A percentile compares a stretch with the other conserved stretches of the same genome.
These are phyloP conservation scores for Solanum hybrid DNA, from an alignment of 305 asterid species.

Conservation along the genomic window DNA sequence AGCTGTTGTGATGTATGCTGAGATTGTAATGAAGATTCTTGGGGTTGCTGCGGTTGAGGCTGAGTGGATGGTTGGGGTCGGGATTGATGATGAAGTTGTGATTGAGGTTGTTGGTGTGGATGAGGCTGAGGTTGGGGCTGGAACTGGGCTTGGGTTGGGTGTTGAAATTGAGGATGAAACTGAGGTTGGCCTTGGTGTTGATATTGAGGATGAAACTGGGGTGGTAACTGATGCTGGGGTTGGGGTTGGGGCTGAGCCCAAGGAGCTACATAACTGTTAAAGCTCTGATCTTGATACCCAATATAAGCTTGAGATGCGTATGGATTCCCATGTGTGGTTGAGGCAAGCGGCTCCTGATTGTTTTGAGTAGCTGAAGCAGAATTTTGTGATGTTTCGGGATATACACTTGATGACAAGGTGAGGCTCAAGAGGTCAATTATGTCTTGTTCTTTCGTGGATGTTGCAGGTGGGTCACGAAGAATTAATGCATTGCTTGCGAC, in stretches of 20 bases:
- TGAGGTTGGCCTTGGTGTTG: slow-evolving; percentile 23
- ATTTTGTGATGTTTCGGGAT: slow-evolving; percentile 32
- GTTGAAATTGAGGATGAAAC: slow-evolving; percentile 10
- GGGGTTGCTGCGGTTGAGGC: slow-evolving; percentile 29
- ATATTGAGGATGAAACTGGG: slow-evolving; percentile 13
- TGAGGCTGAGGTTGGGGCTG: slow-evolving; percentile 22
- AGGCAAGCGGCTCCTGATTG: slow-evolving; percentile 23
- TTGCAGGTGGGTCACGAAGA: slow-evolving; percentile 33
- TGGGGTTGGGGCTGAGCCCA: slow-evolving; percentile 62
- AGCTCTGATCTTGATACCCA: slow-evolving; percentile 29
- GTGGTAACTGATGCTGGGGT: slow-evolving; percentile 10
- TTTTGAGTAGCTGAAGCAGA: slow-evolving; percentile 21
- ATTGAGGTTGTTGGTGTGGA: slow-evolving; percentile 33
- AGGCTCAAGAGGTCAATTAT: slow-evolving; percentile 76
- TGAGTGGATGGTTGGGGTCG: slow-evolving; percentile 15
- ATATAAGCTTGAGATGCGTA: slow-evolving; percentile 33
- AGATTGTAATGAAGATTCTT: slow-evolving; percentile 10
- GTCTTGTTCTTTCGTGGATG: slow-evolving; percentile 55
- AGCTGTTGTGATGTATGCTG: slow-evolving; percentile 13
- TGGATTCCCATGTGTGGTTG: slow-evolving; percentile 17
- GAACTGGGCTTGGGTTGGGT: slow-evolving; percentile 1
- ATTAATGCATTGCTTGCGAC: slow-evolving; percentile 55
- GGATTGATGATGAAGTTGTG: slow-evolving; percentile 4
- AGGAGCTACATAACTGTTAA: slow-evolving; percentile 67
- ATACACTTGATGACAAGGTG: slow-evolving; percentile 38